These are phyloP conservation scores for Eimeria falciformis DNA, from an alignment of 169 alveolate genomes.

Conservation along the genomic window DNA sequence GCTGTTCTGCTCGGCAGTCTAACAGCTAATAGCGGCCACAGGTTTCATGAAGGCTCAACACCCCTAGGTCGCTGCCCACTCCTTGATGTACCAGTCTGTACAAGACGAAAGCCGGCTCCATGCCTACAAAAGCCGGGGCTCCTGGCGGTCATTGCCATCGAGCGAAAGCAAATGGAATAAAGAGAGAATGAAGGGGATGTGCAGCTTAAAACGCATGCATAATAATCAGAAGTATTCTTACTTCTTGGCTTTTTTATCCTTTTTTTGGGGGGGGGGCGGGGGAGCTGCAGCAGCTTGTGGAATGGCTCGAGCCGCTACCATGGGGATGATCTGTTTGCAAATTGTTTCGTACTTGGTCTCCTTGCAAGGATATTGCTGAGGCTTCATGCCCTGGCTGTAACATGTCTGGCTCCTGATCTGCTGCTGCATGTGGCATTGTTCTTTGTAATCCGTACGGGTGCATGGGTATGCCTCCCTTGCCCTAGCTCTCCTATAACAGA, in stretches of 20 bases:
- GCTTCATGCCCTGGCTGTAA: constrained; percentile 74
- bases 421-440: constrained; percentile 67
- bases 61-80: too few species aligned
- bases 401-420: constrained; percentile 68
- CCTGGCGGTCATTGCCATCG: constrained; percentile 54
- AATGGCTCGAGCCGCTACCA: too few species aligned
- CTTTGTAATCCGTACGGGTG: constrained; percentile 70
- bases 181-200: constrained; percentile 59
- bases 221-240: background rate
- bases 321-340: constrained; percentile 69
- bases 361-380: constrained; percentile 76
- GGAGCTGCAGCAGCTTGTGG: background rate
- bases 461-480: constrained; percentile 70
- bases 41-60: too few species aligned
- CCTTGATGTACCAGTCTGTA: too few species aligned
- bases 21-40: too few species aligned
- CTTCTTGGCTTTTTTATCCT: constrained; percentile 63
- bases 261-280: constrained; percentile 46
- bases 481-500: constrained; percentile 69
- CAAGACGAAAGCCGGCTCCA: background rate
- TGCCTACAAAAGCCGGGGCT: background rate
- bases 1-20: too few species aligned
- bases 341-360: constrained; percentile 69
- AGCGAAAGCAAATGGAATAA: background rate
- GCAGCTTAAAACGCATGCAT: constrained; percentile 75